Percentiles rank a stretch among this genome's conserved stretches.
phyloP scores from a whole-genome alignment of 345 rosid species.

The Gossypium rotundifolium region DNA sequence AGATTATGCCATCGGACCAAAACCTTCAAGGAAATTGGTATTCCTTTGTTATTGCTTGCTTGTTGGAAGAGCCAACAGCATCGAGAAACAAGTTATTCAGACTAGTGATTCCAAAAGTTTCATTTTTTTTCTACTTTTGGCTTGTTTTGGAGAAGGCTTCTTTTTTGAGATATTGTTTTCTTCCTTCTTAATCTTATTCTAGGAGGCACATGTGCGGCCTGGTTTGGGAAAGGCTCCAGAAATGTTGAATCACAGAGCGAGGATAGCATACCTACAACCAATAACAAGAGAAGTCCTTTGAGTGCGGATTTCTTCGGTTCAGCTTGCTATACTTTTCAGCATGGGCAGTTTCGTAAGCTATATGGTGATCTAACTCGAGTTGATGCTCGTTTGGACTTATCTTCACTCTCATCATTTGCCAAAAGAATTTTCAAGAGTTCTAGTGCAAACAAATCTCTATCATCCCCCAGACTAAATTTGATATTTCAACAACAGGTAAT shows the following conservation, averaged over 20 bases:
- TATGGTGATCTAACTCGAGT: slow-evolving; percentile 69
- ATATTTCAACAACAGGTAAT: slow-evolving; percentile 86
- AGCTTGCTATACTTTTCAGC: slow-evolving; percentile 60
- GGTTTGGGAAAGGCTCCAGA: slow-evolving; percentile 39
- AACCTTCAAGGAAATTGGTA: background rate
- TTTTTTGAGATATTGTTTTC: background rate
- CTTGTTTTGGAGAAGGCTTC: slow-evolving; percentile 2
- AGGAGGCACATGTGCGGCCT: slow-evolving; percentile 64
- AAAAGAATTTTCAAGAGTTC: slow-evolving; percentile 42
- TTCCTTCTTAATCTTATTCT: slow-evolving; percentile 12
- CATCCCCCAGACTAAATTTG: slow-evolving; percentile 67
- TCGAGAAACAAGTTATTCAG: background rate
- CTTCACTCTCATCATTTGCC: slow-evolving; percentile 58
- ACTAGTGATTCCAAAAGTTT: background rate
- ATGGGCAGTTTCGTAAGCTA: slow-evolving; percentile 52
- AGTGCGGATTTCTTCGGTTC: slow-evolving; percentile 70
- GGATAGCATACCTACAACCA: slow-evolving; percentile 11
- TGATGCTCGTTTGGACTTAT: slow-evolving; percentile 73
- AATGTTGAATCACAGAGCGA: slow-evolving; percentile 19
- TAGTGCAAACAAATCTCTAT: slow-evolving; percentile 29
- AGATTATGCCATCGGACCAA: background rate
- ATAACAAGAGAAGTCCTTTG: slow-evolving; percentile 47
- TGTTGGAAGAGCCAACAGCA: background rate
- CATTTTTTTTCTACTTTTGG: background rate
- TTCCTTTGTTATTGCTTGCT: background rate